A percentile compares a stretch with the other conserved stretches of the same genome.
phyloP scores from a whole-genome alignment of 2,329 filamentous ascomycete species.

The Microcera coccophila region DNA sequence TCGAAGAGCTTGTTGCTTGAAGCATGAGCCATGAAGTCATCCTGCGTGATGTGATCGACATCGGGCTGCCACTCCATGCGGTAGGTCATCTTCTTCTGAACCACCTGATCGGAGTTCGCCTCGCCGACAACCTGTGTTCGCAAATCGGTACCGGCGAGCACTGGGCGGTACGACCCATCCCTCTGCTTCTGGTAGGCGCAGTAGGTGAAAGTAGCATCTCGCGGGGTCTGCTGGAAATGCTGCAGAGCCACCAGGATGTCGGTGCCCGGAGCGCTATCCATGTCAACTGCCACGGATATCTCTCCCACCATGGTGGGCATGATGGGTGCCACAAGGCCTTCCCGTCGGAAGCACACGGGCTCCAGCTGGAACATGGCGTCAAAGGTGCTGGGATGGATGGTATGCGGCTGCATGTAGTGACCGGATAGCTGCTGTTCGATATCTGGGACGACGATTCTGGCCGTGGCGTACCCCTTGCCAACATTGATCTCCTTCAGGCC shows the following conservation, averaged over 20 bases:
- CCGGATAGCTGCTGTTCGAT: conserved; percentile 3
- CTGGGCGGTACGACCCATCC: neutral
- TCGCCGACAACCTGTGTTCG: neutral
- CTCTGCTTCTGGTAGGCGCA: neutral
- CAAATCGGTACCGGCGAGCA: neutral
- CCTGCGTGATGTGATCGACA: neutral
- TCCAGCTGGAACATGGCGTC: conserved; percentile 6
- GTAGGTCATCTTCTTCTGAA: neutral
- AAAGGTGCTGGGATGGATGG: conserved; percentile 8
- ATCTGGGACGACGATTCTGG: conserved; percentile 4
- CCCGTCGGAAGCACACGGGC: neutral
- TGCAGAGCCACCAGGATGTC: neutral
- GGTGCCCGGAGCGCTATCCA: neutral
- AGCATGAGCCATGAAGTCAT: neutral
- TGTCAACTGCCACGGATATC: neutral
- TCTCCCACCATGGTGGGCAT: neutral
- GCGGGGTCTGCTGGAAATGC: neutral
- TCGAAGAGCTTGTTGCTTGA: neutral
- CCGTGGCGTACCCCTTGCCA: conserved; percentile 2
- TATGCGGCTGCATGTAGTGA: conserved; percentile 5
- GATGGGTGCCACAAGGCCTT: neutral
- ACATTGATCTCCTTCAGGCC: conserved; percentile 1
- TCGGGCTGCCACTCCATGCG: neutral
- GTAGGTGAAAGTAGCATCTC: neutral
- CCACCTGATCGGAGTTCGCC: neutral